phyloP scores from a whole-genome alignment of 306 rosid genomes.

The Cucumis melo region DNA sequence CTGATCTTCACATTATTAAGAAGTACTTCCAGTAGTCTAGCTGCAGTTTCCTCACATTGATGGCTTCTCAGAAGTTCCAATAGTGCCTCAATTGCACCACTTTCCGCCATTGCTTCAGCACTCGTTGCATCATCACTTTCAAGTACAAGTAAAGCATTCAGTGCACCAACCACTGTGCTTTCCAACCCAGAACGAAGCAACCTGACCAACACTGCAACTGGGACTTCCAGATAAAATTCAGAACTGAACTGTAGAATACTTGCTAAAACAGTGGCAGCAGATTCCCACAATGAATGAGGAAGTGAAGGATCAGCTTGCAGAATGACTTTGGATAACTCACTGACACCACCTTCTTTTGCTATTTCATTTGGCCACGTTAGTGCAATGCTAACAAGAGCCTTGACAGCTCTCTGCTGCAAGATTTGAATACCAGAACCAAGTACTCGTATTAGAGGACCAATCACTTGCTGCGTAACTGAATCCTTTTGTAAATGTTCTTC shows the following conservation, averaged over 20 bases:
- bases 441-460: constrained; percentile 78
- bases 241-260: constrained; percentile 95
- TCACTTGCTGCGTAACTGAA: constrained; percentile 74
- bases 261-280: constrained; percentile 88
- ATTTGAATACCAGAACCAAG: constrained; percentile 86
- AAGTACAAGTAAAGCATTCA: constrained; percentile 91
- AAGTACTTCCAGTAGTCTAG: constrained; percentile 88
- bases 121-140: constrained; percentile 91
- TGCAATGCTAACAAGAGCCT: constrained; percentile 92
- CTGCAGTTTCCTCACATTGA: constrained; percentile 91
- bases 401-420: constrained; percentile 94
- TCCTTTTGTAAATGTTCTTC: constrained; percentile 92
- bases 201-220: constrained; percentile 91
- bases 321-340: constrained; percentile 84
- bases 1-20: constrained; percentile 89
- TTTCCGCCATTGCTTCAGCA: constrained; percentile 99
- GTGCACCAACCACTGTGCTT: constrained; percentile 70
- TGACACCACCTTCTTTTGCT: constrained; percentile 94
- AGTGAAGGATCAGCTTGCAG: constrained; percentile 88
- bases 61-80: constrained; percentile 89
- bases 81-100: constrained; percentile 98
- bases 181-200: constrained; percentile 92
- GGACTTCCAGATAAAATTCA: constrained; percentile 93
- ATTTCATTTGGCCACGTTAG: constrained; percentile 93
- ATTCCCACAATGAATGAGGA: constrained; percentile 96